Base-by-base conservation (phyloP, 1,284 basidiomycete genomes). In the Trametes sp. region DNA sequence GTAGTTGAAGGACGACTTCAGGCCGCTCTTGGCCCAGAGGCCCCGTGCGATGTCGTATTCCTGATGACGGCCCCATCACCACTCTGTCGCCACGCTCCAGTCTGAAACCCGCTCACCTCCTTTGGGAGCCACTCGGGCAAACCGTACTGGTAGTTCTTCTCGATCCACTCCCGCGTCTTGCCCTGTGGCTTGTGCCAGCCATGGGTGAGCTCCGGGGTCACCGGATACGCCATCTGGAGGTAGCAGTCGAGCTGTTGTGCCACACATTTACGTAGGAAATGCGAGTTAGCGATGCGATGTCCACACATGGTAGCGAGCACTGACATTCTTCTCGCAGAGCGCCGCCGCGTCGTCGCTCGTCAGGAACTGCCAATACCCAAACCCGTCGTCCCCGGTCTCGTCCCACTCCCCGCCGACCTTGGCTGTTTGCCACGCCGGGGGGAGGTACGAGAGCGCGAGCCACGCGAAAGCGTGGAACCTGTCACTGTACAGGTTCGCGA, bases 391-490 rank as follows among this genome's bases (percentile, higher is more conserved):
- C 52, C 79, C 80, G 23, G 75, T 44, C 50, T 54, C 33, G 44
- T 61, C 67, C 68, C 71, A 66, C 28, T 57, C 36, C 4, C 64
- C n/a, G 8, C 75, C 70, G 45, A 76, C 61, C 8, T 77, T 72
- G 16, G 72, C 36, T 21, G 35, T n/a, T 45, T 66, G 52, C 5
- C 72, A 66, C 26, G 56, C 63, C 2, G 80, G 81, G 9, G 74
- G 64, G 0, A 68, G 29, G 64, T 81, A 84, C 10, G 75, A 71
- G 8, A 81, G 72, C 16, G 76, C 72, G 13, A 84, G 62, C 69
- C 81, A 82, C 1, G 74, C 78, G 61, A 77, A 80, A 4, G 72
- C 80, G 48, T 71, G 33, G 70, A 82, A 80, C 5, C 81, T 78
- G 14, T 80, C 75, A 1, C 71, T 70, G 63, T 75, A 71, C 54